Evolutionary conservation across 2,329 filamentous ascomycete species (phyloP).

Genomic region (Shiraia bambusicola): DNA sequence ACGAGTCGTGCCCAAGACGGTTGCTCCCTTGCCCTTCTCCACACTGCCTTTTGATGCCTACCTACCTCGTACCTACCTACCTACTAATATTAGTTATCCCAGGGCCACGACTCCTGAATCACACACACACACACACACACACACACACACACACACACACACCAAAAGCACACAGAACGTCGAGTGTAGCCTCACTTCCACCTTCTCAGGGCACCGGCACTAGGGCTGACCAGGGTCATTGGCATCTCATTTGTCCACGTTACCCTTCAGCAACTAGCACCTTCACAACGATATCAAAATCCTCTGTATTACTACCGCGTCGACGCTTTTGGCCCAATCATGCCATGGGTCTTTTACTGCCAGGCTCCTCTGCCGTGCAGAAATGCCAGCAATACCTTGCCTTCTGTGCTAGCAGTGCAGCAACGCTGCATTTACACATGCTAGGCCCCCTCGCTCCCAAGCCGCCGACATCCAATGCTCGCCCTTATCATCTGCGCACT

Average conservation of each 20-base stretch:
- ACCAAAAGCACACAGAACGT: constrained; percentile 31
- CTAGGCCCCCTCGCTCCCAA: constrained; percentile 4
- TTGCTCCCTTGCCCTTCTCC: no score
- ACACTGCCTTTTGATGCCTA: no score
- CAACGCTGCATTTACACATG: constrained; percentile 5
- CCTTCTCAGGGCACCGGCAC: constrained; percentile 26
- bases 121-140: no score
- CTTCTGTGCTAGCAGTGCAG: constrained; percentile 11
- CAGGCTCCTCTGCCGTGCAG: constrained; percentile 9
- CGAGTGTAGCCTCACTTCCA: constrained; percentile 37
- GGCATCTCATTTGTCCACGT: constrained; percentile 40
- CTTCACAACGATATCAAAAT: constrained; percentile 13
- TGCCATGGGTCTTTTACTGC: constrained; percentile 1
- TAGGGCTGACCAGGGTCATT: constrained; percentile 20
- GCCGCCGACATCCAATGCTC: constrained; percentile 6
- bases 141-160: no score
- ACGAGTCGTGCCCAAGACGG: no score
- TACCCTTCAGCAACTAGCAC: constrained; percentile 22
- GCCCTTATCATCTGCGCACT: constrained; percentile 18
- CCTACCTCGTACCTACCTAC: no score
- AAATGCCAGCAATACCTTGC: constrained; percentile 16
- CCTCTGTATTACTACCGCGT: constrained; percentile 15
- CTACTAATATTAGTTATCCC: no score
- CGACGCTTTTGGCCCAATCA: constrained; percentile 18
- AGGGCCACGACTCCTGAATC: no score